Base-by-base conservation (phyloP, 768 basidiomycete species). In the Tricholoma sp. region DNA sequence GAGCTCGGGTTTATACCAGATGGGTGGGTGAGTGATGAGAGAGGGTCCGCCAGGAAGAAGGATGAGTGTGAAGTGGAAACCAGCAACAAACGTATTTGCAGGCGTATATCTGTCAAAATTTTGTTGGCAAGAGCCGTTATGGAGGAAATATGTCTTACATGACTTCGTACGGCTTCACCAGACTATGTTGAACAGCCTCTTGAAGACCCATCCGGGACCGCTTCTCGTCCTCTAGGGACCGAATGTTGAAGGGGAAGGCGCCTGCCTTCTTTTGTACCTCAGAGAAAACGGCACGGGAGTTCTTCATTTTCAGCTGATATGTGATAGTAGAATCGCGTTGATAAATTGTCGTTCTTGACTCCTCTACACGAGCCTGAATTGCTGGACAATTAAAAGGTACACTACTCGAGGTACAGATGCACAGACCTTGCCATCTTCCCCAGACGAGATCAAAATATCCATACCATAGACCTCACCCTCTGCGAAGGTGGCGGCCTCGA, bases 261-360 rank as follows among this genome's bases (percentile, higher is more conserved):
- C 96, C 96, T 41, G 97, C 92, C 74, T 98, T 98, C 80, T 94
- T 95, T 75, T 95, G 91, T 65, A 98, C 91, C 73, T 98, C 96
- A 50, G 91, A 90, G 76, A 98, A 98, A 41, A 96, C 88, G n/a
- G 88, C 83, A 60, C 96, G 89, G 44, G 94, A 95, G 60, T 90
- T 96, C 79, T 96, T 98, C 86, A 96, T 88, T 79, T 98, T 98
- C 67, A 98, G 81, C 70, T 94, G 91, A 75, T 98, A 98, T 39
- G 91, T 95, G 57, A 92, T 83, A 6, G 81, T 75, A 20, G 86
- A 82, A 64, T 93, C 91, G 56, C 91, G 83, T 70, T 97, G 94
- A 81, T 91, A 97, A 68, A 99, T 86, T 36, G 91, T 90, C 54
- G 95, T 97, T 68, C 90, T 83, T 36, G 90, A 86, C 66, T 95